phyloP scores from a whole-genome alignment of 192 early-diverging fungal species.

The Umbelopsis sp. region DNA sequence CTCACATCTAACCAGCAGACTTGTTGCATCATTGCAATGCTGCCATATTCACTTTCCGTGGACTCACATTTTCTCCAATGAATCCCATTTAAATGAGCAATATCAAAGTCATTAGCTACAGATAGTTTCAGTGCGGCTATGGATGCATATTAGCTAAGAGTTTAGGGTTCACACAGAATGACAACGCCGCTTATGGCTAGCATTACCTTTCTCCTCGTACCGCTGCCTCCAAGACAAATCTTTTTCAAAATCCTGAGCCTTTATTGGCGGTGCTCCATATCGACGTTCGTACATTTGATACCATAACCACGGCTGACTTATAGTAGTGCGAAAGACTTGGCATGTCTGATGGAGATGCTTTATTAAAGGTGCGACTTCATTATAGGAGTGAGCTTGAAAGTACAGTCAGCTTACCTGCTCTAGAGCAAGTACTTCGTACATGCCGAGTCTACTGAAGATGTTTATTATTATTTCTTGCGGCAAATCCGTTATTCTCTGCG shows the following conservation, averaged over 20 bases:
- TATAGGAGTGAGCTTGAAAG: not conserved
- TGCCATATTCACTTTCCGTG: slow-evolving; percentile 13
- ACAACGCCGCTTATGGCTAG: not conserved
- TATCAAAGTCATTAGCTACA: slow-evolving; percentile 15
- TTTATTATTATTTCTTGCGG: not conserved
- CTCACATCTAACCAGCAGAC: slow-evolving; percentile 12
- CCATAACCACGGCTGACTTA: not conserved
- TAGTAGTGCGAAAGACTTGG: not conserved
- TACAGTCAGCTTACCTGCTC: not conserved
- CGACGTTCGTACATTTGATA: not conserved
- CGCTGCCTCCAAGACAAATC: slow-evolving; percentile 9
- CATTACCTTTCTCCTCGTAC: slow-evolving; percentile 11
- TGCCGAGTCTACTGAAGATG: not conserved
- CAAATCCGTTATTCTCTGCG: not conserved
- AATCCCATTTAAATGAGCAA: slow-evolving; percentile 9
- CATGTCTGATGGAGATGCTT: not conserved
- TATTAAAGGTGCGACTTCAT: not conserved
- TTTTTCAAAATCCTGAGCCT: not conserved
- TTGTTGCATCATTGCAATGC: slow-evolving; percentile 20
- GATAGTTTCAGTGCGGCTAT: slow-evolving; percentile 8
- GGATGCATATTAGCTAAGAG: not conserved
- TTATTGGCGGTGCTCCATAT: not conserved
- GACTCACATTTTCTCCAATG: slow-evolving; percentile 13
- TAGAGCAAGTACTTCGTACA: slow-evolving; percentile 3
- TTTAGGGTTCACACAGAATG: not conserved